These are phyloP conservation scores for Gossypium aridum DNA, from an alignment of 441 rosid genomes.

Conservation along the genomic window DNA sequence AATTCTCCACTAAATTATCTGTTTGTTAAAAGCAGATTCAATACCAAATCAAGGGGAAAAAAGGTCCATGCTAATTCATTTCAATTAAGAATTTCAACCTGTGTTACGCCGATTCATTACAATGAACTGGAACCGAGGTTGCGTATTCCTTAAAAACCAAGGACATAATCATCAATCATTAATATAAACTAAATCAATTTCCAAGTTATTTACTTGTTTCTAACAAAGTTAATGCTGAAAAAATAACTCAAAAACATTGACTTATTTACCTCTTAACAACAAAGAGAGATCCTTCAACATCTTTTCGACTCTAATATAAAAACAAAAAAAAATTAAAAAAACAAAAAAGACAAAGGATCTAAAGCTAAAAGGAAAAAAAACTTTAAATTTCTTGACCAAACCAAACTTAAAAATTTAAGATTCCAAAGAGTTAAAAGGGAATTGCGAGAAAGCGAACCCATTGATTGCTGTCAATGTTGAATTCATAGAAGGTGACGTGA, in stretches of 20 bases:
- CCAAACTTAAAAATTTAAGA: background rate
- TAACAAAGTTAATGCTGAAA: background rate
- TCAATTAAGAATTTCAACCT: slow-evolving; percentile 26
- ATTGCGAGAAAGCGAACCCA: slow-evolving; percentile 40
- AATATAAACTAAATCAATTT: background rate
- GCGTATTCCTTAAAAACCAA: slow-evolving; percentile 42
- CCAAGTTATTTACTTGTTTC: background rate
- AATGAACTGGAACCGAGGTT: slow-evolving; percentile 72
- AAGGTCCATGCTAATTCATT: background rate
- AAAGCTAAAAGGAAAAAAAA: no score
- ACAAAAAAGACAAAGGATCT: background rate
- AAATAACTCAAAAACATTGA: background rate
- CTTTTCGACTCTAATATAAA: slow-evolving; percentile 55
- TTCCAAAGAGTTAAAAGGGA: slow-evolving; percentile 2
- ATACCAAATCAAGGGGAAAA: background rate
- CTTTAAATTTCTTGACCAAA: background rate
- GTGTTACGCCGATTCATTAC: slow-evolving; percentile 69
- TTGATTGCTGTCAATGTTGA: slow-evolving; percentile 65
- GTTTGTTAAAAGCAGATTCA: slow-evolving; percentile 2
- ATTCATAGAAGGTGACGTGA: slow-evolving; percentile 73
- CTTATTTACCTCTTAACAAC: slow-evolving; percentile 60
- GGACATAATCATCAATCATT: background rate
- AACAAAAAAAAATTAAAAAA: background rate
- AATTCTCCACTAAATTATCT: slow-evolving; percentile 68
- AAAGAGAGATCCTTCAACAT: slow-evolving; percentile 78